Evolutionary conservation across 495 filamentous ascomycete genomes (phyloP).

Genomic region (Aspergillus sparsus): DNA sequence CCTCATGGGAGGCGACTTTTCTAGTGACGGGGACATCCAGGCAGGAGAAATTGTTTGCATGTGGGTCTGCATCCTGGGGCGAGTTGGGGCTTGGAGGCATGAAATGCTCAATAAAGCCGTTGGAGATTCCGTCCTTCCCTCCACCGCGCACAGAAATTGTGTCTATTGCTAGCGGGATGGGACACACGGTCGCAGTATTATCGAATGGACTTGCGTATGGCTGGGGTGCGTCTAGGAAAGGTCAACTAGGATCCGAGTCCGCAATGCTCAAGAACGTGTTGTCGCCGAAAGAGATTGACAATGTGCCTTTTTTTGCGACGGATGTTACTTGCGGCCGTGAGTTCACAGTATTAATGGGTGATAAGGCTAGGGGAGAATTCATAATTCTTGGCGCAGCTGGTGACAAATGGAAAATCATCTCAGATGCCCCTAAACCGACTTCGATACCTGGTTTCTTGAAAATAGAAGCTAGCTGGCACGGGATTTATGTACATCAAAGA

Average conservation of each 20-base stretch:
- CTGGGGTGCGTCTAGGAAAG: conserved; percentile 84
- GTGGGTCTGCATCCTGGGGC: conserved; percentile 67
- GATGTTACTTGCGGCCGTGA: conserved; percentile 75
- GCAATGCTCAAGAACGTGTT: conserved; percentile 47
- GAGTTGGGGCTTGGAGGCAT: conserved; percentile 65
- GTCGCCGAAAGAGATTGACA: conserved; percentile 58
- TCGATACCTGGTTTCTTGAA: conserved; percentile 30
- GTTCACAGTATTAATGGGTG: conserved; percentile 71
- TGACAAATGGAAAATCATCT: conserved; percentile 64
- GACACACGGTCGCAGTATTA: conserved; percentile 72
- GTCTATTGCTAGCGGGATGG: conserved; percentile 69
- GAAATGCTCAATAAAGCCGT: background rate
- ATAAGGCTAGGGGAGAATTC: conserved; percentile 54
- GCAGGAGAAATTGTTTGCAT: conserved; percentile 53
- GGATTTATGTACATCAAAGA: conserved; percentile 65
- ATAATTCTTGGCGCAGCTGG: conserved; percentile 59
- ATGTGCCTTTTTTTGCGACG: conserved; percentile 52
- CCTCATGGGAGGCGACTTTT: conserved; percentile 75
- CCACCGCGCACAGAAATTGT: conserved; percentile 51
- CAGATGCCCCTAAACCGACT: conserved; percentile 33
- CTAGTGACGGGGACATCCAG: conserved; percentile 41
- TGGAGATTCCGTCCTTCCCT: conserved; percentile 60
- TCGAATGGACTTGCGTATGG: conserved; percentile 77
- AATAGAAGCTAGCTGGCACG: conserved; percentile 78
- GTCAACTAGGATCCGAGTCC: conserved; percentile 65